Percentiles rank a stretch among this genome's conserved stretches.
Conservation (phyloP, 345 rosid species). For the Brassica juncea region DNA sequence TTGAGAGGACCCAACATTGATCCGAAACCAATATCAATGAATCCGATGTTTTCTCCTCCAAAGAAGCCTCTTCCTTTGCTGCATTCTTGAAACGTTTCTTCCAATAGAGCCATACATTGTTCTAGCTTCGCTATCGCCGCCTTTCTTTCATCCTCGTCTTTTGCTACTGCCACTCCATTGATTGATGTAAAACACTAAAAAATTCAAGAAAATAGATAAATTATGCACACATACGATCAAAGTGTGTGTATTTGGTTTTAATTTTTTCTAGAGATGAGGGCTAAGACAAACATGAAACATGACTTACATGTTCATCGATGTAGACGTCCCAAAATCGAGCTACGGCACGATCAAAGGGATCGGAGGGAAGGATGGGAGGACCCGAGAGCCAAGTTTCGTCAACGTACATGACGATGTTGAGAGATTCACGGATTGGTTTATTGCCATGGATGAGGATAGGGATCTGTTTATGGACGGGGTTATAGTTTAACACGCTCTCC, state of each 20-base stretch:
- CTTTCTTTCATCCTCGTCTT: constrained; percentile 49
- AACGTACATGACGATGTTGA: constrained; percentile 40
- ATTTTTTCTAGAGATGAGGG: background rate
- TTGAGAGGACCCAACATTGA: constrained; percentile 61
- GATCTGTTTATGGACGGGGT: constrained; percentile 41
- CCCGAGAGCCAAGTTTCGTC: constrained; percentile 41
- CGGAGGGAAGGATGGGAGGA: constrained; percentile 42
- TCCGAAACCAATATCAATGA: constrained; percentile 71
- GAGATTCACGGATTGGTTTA: constrained; percentile 41
- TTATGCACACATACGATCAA: background rate
- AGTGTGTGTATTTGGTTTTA: background rate
- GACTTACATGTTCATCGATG: constrained; percentile 52
- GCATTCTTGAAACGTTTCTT: constrained; percentile 54
- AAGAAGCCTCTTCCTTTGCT: constrained; percentile 78
- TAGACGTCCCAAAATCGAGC: constrained; percentile 45
- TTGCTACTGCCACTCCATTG: constrained; percentile 37
- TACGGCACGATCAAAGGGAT: constrained; percentile 38
- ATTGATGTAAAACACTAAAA: constrained; percentile 59
- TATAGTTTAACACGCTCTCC: constrained; percentile 39
- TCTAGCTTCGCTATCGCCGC: constrained; percentile 38
- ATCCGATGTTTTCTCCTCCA: constrained; percentile 73
- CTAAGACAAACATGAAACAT: background rate
- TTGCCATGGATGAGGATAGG: constrained; percentile 45
- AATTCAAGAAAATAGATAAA: background rate
- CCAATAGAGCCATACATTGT: constrained; percentile 53